A percentile compares a stretch with the other conserved stretches of the same genome.
Evolutionary conservation across 179 eudicot genomes (phyloP).

Genomic region (Beta corolliflora): DNA sequence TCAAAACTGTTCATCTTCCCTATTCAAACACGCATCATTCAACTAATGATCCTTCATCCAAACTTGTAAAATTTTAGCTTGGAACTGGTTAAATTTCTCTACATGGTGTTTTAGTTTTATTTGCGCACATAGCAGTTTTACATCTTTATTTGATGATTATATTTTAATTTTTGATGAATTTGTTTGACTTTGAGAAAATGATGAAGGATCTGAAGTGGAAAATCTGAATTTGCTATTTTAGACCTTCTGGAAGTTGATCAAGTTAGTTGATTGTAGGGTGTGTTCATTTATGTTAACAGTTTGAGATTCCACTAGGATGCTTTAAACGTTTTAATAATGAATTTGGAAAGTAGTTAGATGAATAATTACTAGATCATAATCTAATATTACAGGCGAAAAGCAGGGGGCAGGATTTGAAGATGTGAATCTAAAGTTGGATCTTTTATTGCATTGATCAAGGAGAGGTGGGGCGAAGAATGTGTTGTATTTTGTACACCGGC

Average conservation of each 20-base stretch:
- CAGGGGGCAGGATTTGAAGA: background rate
- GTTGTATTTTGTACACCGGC: slow-evolving; percentile 54
- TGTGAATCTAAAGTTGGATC: background rate
- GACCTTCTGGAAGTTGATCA: background rate
- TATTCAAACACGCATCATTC: too few relatives aligned
- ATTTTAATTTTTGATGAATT: background rate
- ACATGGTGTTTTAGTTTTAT: too few relatives aligned
- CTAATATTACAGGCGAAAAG: background rate
- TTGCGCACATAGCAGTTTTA: too few relatives aligned
- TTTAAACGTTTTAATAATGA: too few relatives aligned
- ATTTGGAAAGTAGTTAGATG: slow-evolving; percentile 12
- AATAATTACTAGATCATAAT: background rate
- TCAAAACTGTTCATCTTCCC: too few relatives aligned
- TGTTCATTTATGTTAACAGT: background rate
- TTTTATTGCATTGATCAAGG: slow-evolving; percentile 21
- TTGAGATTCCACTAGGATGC: background rate
- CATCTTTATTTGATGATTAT: too few relatives aligned
- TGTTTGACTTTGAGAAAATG: slow-evolving; percentile 10
- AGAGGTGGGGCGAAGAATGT: slow-evolving; percentile 73
- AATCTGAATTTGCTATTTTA: slow-evolving; percentile 1
- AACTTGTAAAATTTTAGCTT: too few relatives aligned
- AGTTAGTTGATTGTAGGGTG: background rate
- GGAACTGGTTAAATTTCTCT: too few relatives aligned
- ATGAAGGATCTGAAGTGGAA: slow-evolving; percentile 26
- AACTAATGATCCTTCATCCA: too few relatives aligned